Evolutionary conservation across 2,329 filamentous ascomycete species (phyloP).

Genomic region (Dothistroma septosporum): DNA sequence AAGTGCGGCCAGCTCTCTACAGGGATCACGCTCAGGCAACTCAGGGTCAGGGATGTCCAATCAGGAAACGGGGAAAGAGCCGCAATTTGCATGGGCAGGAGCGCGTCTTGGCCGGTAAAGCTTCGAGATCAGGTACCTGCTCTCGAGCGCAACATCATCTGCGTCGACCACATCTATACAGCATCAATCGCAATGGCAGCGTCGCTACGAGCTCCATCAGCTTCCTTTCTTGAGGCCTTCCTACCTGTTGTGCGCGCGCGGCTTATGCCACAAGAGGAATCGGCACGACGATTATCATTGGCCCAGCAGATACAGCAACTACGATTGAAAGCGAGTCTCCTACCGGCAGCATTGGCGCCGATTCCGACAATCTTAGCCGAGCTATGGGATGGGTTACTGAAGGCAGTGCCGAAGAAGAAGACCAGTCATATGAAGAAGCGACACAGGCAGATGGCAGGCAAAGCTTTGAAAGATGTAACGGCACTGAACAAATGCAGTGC

Average conservation of each 20-base stretch:
- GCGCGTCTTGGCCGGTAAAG: constrained; percentile 10
- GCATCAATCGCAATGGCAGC: constrained; percentile 35
- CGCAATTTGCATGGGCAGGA: constrained; percentile 8
- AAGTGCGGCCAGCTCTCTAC: constrained; percentile 15
- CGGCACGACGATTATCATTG: constrained; percentile 44
- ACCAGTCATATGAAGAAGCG: constrained; percentile 95
- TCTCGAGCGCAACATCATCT: neutral
- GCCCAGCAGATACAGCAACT: constrained; percentile 47
- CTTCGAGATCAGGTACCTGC: constrained; percentile 6
- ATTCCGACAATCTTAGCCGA: constrained; percentile 69
- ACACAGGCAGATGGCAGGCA: constrained; percentile 89
- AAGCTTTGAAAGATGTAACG: constrained; percentile 86
- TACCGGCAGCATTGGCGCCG: constrained; percentile 57
- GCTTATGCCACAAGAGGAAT: constrained; percentile 40
- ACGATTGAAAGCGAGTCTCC: constrained; percentile 26
- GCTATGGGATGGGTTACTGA: constrained; percentile 88
- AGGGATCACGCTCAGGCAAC: constrained; percentile 8
- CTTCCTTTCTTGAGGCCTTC: constrained; percentile 48
- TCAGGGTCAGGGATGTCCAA: constrained; percentile 22
- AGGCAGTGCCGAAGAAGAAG: constrained; percentile 97
- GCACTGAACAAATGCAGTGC: constrained; percentile 82
- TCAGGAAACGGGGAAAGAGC: constrained; percentile 11
- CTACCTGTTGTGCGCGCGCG: constrained; percentile 49
- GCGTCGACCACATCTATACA: neutral
- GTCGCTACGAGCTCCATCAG: constrained; percentile 36